Base-by-base conservation (phyloP, 108 stramenopile species). In the Fistulifera pelliculosa region DNA sequence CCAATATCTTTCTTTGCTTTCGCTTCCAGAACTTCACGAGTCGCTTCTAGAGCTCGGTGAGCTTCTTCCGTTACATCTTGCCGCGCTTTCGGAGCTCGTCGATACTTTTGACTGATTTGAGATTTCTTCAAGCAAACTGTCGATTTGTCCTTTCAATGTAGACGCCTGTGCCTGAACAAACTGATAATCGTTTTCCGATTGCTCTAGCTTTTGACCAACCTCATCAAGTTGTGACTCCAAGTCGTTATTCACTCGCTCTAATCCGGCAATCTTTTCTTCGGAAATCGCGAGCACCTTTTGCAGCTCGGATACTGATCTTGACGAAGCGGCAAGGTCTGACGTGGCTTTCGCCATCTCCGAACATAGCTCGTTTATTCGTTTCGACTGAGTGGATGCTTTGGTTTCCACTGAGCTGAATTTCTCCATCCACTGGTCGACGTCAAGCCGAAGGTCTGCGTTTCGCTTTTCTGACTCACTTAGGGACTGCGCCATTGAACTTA, bases 1-100 rank as follows among this genome's bases (percentile, higher is more conserved):
- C 62, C 50, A 3, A 72, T 11, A 17, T 77, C 75, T 48, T 67
- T 65, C 52, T 53, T 27, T 4, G 67, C 62, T 40, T 76, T 74
- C 14, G 50, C 48, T 17, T 54, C 55, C 28, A 80, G 25, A 12
- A 51, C 44, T 45, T 72, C 50, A 16, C 69, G 56, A 21, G 66
- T 71, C 17, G 58, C 49, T 35, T 71, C 69, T 25, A 77, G 41
- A 4, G 61, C 43, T 21, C 39, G 27, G 23, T 69, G 24, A 11
- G 72, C 55, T 50, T 70, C 68, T 2, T 52, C 15, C 15, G 27
- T 22, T 0, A 48, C 22, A 1, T 49, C 63, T 19, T 78, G 63
- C 15, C 53, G n/a, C 4, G 24, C 47, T 52, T 43, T 13, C 27
- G 52, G 31, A 68, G 57, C 13, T 58, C 52, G 14, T 68, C 49